Evolutionary conservation across 495 filamentous ascomycete species (phyloP), one percentile per base, ranked within the genome.

Genomic region (Aspergillus conjunctus): DNA sequence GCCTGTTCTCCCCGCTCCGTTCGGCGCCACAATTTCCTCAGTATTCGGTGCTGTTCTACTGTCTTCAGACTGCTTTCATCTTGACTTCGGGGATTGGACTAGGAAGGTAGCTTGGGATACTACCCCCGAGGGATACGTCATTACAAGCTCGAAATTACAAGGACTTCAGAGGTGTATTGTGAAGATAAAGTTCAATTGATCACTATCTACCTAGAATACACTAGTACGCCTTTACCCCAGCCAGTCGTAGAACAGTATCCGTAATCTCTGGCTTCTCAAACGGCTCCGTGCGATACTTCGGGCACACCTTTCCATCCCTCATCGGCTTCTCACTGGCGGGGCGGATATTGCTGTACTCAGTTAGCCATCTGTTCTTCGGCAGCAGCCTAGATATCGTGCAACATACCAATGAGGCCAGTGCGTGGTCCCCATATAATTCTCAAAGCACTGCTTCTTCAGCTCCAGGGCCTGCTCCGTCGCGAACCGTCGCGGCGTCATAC

Each of bases 361-460:
- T 52, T 30, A 58, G 33, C 12, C 12, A 37, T 6, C 12, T 37
- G 6, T 12, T 12, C 12, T 37, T 37, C 7, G 12, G 12, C 12
- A 37, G 12, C 33, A 37, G 12, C 6, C 33, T 12, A 37, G 12
- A n/a, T 34, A 34, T n/a, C 10, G 10, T 4, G 30, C 14, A 18
- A 64, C 62, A 20, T 66, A 69, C 65, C 69, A 71, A 48, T 73
- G 71, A 26, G 71, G 71, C 71, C 68, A 73, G 26, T 73, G 71
- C 12, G 68, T 73, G 26, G 71, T 73, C 1, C 68, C 71, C n/a
- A 65, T 54, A 34, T 34, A 73, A 15, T 62, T 68, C 30, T 73
- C 63, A 33, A 73, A 71, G 18, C 65, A 73, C 9, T 62, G 9
- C 54, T 66, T 67, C 61, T 73, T 73, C 32, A 63, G 15, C 41